Conservation (phyloP, 495 filamentous ascomycete species). For the Penicillium manginii region DNA sequence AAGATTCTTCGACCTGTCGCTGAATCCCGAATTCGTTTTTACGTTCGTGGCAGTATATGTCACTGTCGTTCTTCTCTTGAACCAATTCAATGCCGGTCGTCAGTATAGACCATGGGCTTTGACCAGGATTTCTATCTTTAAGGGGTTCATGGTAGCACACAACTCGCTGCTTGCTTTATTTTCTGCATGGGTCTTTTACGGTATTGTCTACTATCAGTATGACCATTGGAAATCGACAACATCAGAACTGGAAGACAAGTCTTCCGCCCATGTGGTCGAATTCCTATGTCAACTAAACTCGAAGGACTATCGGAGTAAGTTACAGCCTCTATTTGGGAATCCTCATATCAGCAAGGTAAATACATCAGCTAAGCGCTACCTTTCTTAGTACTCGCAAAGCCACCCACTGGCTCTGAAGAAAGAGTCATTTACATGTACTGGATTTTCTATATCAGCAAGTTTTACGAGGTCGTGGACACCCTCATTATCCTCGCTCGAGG, state of each 20-base stretch:
- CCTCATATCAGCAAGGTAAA: neutral
- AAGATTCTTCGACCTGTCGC: slow-evolving; percentile 3
- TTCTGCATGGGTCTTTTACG: slow-evolving; percentile 19
- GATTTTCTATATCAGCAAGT: slow-evolving; percentile 91
- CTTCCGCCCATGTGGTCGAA: slow-evolving; percentile 8
- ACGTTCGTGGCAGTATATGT: slow-evolving; percentile 19
- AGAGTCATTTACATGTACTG: slow-evolving; percentile 55
- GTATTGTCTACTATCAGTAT: slow-evolving; percentile 1
- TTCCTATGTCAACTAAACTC: slow-evolving; percentile 17
- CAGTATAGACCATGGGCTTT: slow-evolving; percentile 21
- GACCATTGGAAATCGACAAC: slow-evolving; percentile 1
- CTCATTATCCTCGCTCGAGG: slow-evolving; percentile 84
- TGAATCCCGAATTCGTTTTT: slow-evolving; percentile 11
- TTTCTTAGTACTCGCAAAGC: slow-evolving; percentile 4
- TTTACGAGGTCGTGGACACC: slow-evolving; percentile 89
- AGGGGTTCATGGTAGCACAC: slow-evolving; percentile 12
- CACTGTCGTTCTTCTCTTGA: slow-evolving; percentile 16
- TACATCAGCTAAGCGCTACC: too few species aligned
- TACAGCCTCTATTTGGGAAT: neutral
- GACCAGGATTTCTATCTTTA: slow-evolving; percentile 14
- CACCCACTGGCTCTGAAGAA: slow-evolving; percentile 7
- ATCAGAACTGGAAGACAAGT: neutral
- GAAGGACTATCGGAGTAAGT: slow-evolving; percentile 14
- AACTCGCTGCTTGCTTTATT: slow-evolving; percentile 15
- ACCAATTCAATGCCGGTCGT: slow-evolving; percentile 17